Conservation (phyloP, 176 grass and related monocot species). For the Cenchrus fungigraminus region DNA sequence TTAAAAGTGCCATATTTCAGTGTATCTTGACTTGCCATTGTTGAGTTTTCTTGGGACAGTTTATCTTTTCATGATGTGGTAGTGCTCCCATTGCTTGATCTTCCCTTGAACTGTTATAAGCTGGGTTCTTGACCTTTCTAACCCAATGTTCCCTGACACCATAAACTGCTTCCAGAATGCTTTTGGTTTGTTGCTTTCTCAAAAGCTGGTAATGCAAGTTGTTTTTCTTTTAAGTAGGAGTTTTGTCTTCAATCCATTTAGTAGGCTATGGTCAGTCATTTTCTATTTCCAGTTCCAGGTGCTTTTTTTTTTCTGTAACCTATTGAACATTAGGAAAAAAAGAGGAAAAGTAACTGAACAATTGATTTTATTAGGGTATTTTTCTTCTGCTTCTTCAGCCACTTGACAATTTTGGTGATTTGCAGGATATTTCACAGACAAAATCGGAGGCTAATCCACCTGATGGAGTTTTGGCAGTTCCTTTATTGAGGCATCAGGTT, state of each 20-base stretch:
- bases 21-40: not conserved
- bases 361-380: not conserved
- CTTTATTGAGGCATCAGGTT: slow-evolving; percentile 98
- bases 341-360: not conserved
- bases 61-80: not conserved
- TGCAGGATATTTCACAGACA: slow-evolving; percentile 84
- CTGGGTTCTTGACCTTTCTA: slow-evolving; percentile 14
- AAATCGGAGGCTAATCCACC: slow-evolving; percentile 88
- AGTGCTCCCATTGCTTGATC: not conserved
- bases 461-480: slow-evolving; percentile 80
- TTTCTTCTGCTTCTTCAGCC: slow-evolving; percentile 42
- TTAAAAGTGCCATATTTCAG: not conserved
- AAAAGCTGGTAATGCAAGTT: not conserved
- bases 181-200: not conserved
- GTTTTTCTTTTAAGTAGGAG: not conserved
- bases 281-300: not conserved
- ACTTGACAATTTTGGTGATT: slow-evolving; percentile 47
- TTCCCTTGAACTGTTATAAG: slow-evolving; percentile 3
- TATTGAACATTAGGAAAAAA: not conserved
- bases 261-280: not conserved
- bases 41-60: not conserved
- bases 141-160: not conserved
- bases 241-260: not conserved
- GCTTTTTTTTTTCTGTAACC: not conserved
- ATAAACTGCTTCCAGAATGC: not conserved